These are phyloP conservation scores for Peronospora destructor DNA, from an alignment of 352 stramenopile genomes.

Conservation along the genomic window DNA sequence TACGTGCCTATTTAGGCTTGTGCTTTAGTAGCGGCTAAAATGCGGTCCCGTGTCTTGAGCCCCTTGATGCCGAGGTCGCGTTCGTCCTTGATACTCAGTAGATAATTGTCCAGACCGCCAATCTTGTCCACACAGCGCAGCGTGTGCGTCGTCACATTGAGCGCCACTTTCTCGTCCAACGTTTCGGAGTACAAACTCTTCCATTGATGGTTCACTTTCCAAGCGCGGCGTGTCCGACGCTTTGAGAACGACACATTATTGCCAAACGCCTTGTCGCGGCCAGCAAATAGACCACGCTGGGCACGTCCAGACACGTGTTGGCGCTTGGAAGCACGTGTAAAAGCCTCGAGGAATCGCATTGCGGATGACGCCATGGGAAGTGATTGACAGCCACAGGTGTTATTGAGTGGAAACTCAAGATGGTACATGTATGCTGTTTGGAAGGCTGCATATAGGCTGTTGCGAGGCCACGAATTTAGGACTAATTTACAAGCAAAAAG, in stretches of 20 bases:
- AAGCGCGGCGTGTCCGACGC: conserved; percentile 86
- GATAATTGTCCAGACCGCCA: conserved; percentile 92
- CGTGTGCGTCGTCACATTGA: conserved; percentile 90
- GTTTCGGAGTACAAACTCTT: conserved; percentile 86
- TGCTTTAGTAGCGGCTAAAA: conserved; percentile 31
- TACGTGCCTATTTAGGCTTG: not conserved
- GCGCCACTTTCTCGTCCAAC: conserved; percentile 89
- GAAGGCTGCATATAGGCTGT: too few relatives aligned
- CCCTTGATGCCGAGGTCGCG: conserved; percentile 68
- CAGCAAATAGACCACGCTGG: conserved; percentile 88
- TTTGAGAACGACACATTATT: conserved; percentile 94
- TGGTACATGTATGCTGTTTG: too few relatives aligned
- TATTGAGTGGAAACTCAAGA: too few relatives aligned
- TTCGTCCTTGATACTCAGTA: conserved; percentile 86
- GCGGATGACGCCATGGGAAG: conserved; percentile 23
- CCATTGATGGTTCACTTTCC: conserved; percentile 91
- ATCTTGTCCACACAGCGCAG: conserved; percentile 91
- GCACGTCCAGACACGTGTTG: conserved; percentile 73
- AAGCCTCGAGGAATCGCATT: conserved; percentile 52
- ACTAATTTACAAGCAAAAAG: too few relatives aligned
- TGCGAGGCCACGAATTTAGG: too few relatives aligned
- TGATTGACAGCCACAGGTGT: not conserved
- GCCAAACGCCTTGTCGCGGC: conserved; percentile 89
- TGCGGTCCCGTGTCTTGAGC: conserved; percentile 47
- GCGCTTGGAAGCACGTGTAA: conserved; percentile 53